Percentiles rank a stretch among this genome's conserved stretches.
phyloP scores from a whole-genome alignment of 148 eudicot genomes.

The Dianthus caryophyllus region DNA sequence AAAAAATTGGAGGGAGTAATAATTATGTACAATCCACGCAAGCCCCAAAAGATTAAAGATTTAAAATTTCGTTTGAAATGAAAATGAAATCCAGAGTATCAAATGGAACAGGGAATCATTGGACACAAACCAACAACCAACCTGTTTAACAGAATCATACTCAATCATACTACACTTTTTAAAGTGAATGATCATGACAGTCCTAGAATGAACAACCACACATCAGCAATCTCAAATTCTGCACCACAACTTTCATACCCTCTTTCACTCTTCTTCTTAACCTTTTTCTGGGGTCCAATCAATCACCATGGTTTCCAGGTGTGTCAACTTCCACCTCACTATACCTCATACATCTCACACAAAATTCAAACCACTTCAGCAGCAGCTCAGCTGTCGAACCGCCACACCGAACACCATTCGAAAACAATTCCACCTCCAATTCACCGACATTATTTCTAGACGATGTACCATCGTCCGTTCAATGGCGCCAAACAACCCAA shows the following conservation, averaged over 20 bases:
- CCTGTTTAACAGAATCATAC: no score
- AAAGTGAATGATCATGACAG: conserved; percentile 13
- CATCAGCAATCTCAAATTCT: conserved; percentile 27
- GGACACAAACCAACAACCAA: no score
- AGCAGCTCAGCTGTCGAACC: conserved; percentile 15
- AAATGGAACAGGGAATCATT: no score
- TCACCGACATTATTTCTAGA: conserved; percentile 18
- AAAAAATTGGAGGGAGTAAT: no score
- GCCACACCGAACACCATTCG: conserved; percentile 14
- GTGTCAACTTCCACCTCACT: conserved; percentile 43
- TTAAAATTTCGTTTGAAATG: no score
- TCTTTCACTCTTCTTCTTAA: conserved; percentile 8
- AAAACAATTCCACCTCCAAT: conserved; percentile 6
- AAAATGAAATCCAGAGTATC: no score
- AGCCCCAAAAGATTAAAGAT: no score
- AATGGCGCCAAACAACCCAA: conserved; percentile 39
- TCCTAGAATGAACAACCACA: conserved; percentile 25
- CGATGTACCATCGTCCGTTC: conserved; percentile 8
- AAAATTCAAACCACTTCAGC: conserved; percentile 15
- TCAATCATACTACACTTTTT: neutral
- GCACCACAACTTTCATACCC: conserved; percentile 19
- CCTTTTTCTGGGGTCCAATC: neutral
- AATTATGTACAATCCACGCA: no score
- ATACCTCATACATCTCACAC: conserved; percentile 27
- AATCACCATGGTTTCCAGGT: conserved; percentile 53